These are phyloP conservation scores for Plasmodium gallinaceum DNA, from an alignment of 169 alveolate genomes.

Conservation along the genomic window DNA sequence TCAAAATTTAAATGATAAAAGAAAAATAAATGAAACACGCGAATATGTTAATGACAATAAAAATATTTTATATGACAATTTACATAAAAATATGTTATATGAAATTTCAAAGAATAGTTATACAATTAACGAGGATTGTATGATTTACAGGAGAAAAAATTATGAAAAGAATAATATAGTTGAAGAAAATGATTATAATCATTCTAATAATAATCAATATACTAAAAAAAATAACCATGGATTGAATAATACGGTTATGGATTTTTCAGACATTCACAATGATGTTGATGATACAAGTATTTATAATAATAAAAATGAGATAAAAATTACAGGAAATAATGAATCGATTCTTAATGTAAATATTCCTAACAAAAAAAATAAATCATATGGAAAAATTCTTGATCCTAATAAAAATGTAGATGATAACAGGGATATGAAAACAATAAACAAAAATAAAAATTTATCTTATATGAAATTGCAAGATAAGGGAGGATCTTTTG, in stretches of 20 bases:
- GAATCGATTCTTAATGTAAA: background rate
- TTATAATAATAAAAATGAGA: slow-evolving; percentile 14
- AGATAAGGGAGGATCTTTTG: background rate
- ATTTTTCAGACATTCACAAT: slow-evolving; percentile 1
- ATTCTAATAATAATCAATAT: background rate
- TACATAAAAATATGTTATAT: background rate
- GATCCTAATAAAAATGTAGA: background rate
- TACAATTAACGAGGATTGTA: slow-evolving; percentile 8
- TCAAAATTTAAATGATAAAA: background rate
- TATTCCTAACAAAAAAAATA: slow-evolving; percentile 15
- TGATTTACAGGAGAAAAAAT: slow-evolving; percentile 30
- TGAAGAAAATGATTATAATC: background rate
- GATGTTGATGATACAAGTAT: background rate
- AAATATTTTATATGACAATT: background rate
- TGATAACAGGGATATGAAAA: background rate
- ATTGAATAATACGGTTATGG: background rate
- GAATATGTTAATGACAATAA: background rate
- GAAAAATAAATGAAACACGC: background rate
- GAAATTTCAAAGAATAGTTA: slow-evolving; percentile 9
- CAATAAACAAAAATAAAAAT: slow-evolving; percentile 11
- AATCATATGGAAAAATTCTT: background rate
- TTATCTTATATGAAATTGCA: background rate
- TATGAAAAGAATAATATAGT: slow-evolving; percentile 2
- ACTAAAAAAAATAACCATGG: background rate
- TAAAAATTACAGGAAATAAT: slow-evolving; percentile 10